Evolutionary conservation across 2,329 filamentous ascomycete genomes (phyloP).

Genomic region (Neofusicoccum kwambonambiense): DNA sequence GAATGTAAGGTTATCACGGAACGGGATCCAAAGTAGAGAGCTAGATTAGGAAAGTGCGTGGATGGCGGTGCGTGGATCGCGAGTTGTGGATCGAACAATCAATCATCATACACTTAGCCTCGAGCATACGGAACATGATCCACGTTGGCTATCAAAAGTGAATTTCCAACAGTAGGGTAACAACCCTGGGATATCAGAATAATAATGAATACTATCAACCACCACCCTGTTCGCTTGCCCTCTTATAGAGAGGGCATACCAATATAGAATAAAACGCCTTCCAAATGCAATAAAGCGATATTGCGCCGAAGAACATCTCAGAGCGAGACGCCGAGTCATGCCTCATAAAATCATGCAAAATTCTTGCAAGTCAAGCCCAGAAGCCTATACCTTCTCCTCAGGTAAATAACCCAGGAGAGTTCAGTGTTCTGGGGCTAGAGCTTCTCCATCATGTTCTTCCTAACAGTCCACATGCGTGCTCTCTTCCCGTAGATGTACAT

Average conservation of each 20-base stretch:
- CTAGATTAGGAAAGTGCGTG: no score
- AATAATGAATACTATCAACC: background rate
- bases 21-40: no score
- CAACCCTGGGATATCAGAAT: background rate
- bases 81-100: no score
- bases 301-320: background rate
- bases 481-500: constrained; percentile 95
- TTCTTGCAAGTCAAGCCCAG: background rate
- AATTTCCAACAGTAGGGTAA: background rate
- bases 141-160: no score
- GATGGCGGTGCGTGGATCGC: no score
- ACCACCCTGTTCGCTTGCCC: background rate
- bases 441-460: constrained; percentile 83
- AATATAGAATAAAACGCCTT: background rate
- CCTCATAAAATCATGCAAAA: constrained; percentile 1
- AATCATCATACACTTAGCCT: no score
- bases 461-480: constrained; percentile 89
- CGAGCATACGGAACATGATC: no score
- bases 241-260: background rate
- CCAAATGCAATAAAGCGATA: background rate
- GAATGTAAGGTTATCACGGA: no score
- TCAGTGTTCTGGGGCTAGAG: constrained; percentile 42
- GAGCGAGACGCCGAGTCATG: background rate
- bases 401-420: no score
- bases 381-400: background rate